A percentile compares a stretch with the other conserved stretches of the same genome.
Evolutionary conservation across 257 asterid species (phyloP).

Genomic region (Solanum pennellii): DNA sequence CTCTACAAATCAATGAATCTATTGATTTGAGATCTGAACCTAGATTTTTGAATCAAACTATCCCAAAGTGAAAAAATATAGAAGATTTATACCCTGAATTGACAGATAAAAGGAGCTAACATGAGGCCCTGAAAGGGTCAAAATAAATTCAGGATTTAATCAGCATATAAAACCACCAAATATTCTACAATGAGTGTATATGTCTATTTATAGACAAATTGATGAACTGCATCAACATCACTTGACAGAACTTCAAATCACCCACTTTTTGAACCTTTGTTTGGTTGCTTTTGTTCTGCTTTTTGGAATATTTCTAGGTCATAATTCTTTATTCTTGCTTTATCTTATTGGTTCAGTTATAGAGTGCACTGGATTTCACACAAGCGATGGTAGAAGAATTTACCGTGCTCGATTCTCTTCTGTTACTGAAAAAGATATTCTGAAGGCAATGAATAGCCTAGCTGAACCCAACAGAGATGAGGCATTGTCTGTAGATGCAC

Average conservation of each 20-base stretch:
- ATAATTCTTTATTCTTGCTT: background rate
- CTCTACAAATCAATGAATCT: background rate
- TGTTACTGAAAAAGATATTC: constrained; percentile 78
- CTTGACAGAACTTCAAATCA: background rate
- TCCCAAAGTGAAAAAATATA: background rate
- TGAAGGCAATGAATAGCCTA: constrained; percentile 66
- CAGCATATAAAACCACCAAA: background rate
- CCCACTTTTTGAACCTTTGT: background rate
- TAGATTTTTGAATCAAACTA: background rate
- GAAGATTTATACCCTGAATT: background rate
- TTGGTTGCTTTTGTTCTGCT: background rate
- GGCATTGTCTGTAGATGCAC: constrained; percentile 90
- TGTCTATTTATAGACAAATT: background rate
- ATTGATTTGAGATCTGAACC: background rate
- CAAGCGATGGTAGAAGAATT: constrained; percentile 47
- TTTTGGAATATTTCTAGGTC: background rate
- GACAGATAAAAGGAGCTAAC: background rate
- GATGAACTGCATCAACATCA: background rate
- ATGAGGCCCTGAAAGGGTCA: background rate
- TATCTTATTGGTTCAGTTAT: constrained; percentile 44
- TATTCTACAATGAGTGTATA: background rate
- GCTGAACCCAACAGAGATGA: constrained; percentile 75
- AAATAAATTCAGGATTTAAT: background rate
- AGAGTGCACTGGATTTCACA: constrained; percentile 63
- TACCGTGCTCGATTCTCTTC: constrained; percentile 88